A percentile compares a stretch with the other conserved stretches of the same genome.
Conservation (phyloP, 2,329 filamentous ascomycete genomes). For the Ophiostoma sp. region DNA sequence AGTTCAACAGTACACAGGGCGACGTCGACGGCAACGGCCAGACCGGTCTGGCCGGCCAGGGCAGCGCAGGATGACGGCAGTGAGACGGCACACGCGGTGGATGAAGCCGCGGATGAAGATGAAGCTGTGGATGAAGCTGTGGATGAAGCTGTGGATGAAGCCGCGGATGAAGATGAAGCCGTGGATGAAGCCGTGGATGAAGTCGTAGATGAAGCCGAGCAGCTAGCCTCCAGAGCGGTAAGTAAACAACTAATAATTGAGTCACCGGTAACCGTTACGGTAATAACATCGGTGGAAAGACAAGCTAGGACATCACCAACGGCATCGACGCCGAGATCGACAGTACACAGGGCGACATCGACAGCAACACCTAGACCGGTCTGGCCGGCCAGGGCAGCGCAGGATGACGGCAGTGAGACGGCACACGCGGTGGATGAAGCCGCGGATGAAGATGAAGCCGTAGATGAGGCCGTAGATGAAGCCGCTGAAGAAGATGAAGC, state of each 20-base stretch:
- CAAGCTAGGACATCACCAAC: constrained; percentile 24
- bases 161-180: too few relatives aligned
- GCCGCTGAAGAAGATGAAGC: too few relatives aligned
- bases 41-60: constrained; percentile 13
- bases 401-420: constrained; percentile 17
- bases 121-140: too few relatives aligned
- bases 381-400: constrained; percentile 15
- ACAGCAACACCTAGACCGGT: constrained; percentile 26
- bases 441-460: too few relatives aligned
- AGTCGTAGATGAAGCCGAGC: too few relatives aligned
- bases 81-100: too few relatives aligned
- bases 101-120: too few relatives aligned
- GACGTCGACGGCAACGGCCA: constrained; percentile 28
- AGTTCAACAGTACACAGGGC: constrained; percentile 31
- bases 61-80: constrained; percentile 19
- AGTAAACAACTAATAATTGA: constrained; percentile 22
- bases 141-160: too few relatives aligned
- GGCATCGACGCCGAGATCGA: constrained; percentile 31
- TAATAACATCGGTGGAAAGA: constrained; percentile 13
- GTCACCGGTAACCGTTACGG: constrained; percentile 9
- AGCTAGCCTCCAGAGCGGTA: constrained; percentile 21
- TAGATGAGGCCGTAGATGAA: too few relatives aligned
- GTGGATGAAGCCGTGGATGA: too few relatives aligned
- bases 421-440: too few relatives aligned
- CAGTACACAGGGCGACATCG: constrained; percentile 31